These are phyloP conservation scores for Mycena crocata DNA, from an alignment of 768 basidiomycete species.

Conservation along the genomic window DNA sequence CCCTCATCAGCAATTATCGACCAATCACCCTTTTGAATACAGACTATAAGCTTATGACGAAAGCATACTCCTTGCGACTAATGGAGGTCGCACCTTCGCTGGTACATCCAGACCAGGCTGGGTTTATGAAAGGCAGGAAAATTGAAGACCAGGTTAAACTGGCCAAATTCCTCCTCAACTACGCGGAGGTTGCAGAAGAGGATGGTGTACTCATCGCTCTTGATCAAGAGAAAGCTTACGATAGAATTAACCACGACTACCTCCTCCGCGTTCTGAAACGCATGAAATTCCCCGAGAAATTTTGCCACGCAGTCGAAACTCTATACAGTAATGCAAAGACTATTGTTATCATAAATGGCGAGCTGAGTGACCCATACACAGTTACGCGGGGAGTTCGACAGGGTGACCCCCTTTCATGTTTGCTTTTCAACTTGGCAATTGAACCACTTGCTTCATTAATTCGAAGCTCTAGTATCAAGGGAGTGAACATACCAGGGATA, in stretches of 20 bases:
- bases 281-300: background rate
- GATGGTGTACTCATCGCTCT: background rate
- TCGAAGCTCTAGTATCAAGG: constrained; percentile 41
- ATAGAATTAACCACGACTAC: background rate
- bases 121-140: background rate
- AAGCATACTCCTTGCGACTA: background rate
- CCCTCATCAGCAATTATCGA: background rate
- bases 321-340: background rate
- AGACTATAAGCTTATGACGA: background rate
- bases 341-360: constrained; percentile 24
- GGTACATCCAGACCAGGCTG: background rate
- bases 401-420: constrained; percentile 52
- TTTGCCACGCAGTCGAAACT: background rate
- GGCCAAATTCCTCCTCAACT: background rate
- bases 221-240: no score
- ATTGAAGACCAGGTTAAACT: background rate
- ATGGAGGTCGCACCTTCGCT: background rate
- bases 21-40: background rate
- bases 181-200: background rate
- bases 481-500: constrained; percentile 34
- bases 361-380: constrained; percentile 21
- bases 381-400: constrained; percentile 38
- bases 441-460: constrained; percentile 50
- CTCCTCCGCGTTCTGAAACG: background rate
- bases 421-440: constrained; percentile 53